Conservation (phyloP, 2,329 filamentous ascomycete species). For the Fusarium verticillioides region DNA sequence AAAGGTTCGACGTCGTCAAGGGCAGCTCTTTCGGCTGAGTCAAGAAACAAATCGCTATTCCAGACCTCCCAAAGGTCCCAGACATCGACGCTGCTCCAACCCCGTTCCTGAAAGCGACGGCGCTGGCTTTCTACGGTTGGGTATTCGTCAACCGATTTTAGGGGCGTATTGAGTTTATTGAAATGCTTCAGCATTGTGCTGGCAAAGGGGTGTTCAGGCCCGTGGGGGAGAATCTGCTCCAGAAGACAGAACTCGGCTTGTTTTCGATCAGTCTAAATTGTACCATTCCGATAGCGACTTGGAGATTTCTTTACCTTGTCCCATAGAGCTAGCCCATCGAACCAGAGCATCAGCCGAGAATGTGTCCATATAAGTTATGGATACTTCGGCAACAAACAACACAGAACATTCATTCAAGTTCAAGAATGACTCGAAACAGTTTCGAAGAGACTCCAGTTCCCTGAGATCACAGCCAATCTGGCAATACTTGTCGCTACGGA, state of each 20-base stretch:
- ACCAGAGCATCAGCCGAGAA: constrained; percentile 79
- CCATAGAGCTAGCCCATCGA: constrained; percentile 77
- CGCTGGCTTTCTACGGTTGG: constrained; percentile 73
- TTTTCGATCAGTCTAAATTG: constrained; percentile 26
- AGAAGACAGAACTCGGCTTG: constrained; percentile 80
- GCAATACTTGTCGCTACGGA: constrained; percentile 76
- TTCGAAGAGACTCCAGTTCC: constrained; percentile 70
- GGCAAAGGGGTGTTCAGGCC: constrained; percentile 83
- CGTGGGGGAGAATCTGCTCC: constrained; percentile 86
- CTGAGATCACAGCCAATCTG: constrained; percentile 86
- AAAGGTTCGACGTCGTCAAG: constrained; percentile 84
- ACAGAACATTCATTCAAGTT: constrained; percentile 69
- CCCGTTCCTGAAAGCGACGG: constrained; percentile 73
- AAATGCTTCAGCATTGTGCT: constrained; percentile 88
- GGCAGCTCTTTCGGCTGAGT: constrained; percentile 64
- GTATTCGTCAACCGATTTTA: constrained; percentile 79
- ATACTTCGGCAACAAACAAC: constrained; percentile 89
- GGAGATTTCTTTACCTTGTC: constrained; percentile 65
- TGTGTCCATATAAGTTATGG: constrained; percentile 88
- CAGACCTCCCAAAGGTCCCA: constrained; percentile 86
- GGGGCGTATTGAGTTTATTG: constrained; percentile 79
- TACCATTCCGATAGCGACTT: not conserved
- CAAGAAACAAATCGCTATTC: constrained; percentile 75
- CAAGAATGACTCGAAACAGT: constrained; percentile 67
- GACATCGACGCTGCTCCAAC: constrained; percentile 72